Base-by-base conservation (phyloP, 441 rosid species). In the Gossypium lobatum region DNA sequence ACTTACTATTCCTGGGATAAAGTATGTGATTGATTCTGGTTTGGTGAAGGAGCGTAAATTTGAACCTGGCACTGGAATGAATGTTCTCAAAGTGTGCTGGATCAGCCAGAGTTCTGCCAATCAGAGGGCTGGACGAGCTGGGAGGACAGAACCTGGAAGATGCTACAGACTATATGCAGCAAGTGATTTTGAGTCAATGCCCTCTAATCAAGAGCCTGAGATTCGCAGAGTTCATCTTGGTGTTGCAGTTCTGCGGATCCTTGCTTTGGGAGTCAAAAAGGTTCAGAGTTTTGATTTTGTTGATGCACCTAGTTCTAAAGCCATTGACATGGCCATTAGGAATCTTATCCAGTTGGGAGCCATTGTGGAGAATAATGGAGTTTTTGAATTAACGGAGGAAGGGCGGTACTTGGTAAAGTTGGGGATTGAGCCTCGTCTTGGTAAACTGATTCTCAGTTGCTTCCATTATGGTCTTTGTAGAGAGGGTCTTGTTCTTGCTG, bases 41-140 rank as follows among this genome's bases (percentile, higher is more conserved):
- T 79, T 88, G 92, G 87, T 82, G 66, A 94, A 92, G 81, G 95
- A 92, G 83, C 85, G 91, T 81, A 87, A 78, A 76, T 92, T 85
- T 75, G 95, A 92, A 70, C 83, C 96, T 70, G 75, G 78, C 39
- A 83, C 88, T 48, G 97, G 97, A 54, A 92, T 91, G 94, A 91
- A 85, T 77, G 84, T 95, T 80, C 96, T 92, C 63, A 83, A 77
- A 80, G 93, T 95, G 63, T 76, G 92, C 81, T 69, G 76, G 77
- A 79, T 88, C 72, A 91, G 96, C 83, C 88, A 89, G 82, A 91
- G 99, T 81, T 95, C 97, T 70, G 97, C 99, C 50, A 84, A 80
- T 31, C 97, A 95, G 78, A 84, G 99, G 62, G 96, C 97, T 83
- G 99, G 97, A 74, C 99, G 97, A 82, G 99, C 99, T 54, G 99